phyloP scores from a whole-genome alignment of 805 yeast species.

The Saccharomycopsis sp. region DNA sequence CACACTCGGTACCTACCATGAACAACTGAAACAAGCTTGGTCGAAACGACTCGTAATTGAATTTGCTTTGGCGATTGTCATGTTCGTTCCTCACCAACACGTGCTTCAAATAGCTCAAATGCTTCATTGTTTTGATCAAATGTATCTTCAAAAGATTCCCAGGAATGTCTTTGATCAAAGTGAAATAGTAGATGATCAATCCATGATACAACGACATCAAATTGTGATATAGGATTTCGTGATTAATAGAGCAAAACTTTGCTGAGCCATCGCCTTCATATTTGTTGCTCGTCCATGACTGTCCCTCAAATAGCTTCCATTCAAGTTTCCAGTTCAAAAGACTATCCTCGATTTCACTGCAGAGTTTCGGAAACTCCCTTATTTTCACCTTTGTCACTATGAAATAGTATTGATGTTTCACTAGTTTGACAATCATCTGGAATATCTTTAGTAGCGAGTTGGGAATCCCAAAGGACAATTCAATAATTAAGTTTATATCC shows the following conservation, averaged over 20 bases:
- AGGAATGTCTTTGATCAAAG: conserved; percentile 31
- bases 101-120: conserved; percentile 35
- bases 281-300: conserved; percentile 13
- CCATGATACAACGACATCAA: conserved; percentile 41
- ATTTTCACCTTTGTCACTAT: conserved; percentile 25
- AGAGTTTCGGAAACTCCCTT: conserved; percentile 21
- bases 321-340: conserved; percentile 35
- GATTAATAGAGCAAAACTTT: conserved; percentile 36
- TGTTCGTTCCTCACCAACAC: conserved; percentile 22
- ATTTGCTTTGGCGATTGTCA: background rate
- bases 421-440: conserved; percentile 34
- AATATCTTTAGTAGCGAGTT: conserved; percentile 37
- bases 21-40: conserved; percentile 35
- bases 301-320: conserved; percentile 31
- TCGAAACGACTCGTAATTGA: conserved; percentile 5
- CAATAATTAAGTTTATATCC: conserved; percentile 41
- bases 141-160: conserved; percentile 32
- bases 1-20: conserved; percentile 27
- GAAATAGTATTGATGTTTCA: conserved; percentile 34
- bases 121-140: conserved; percentile 35
- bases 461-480: conserved; percentile 41
- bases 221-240: conserved; percentile 40
- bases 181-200: conserved; percentile 34
- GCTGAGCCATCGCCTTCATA: conserved; percentile 12
- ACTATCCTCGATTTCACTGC: conserved; percentile 24